A percentile compares a stretch with the other conserved stretches of the same genome.
Conservation (phyloP, 2,329 filamentous ascomycete species). For the Fusarium sp. region DNA sequence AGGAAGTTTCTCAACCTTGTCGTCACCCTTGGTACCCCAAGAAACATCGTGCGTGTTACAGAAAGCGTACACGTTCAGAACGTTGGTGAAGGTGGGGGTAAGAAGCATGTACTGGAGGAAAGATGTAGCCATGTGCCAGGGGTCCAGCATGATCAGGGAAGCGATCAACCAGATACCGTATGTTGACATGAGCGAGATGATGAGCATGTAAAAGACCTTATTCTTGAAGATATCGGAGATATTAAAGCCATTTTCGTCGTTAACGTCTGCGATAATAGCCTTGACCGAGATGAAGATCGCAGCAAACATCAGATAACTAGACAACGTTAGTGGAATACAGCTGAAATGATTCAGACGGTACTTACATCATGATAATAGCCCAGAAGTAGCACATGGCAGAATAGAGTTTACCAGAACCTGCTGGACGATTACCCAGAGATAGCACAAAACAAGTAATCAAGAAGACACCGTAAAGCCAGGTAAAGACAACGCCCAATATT, state of each 20-base stretch:
- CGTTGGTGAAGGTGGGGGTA: conserved; percentile 97
- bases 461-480: conserved; percentile 94
- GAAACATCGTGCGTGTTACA: conserved; percentile 99
- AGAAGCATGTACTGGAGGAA: conserved; percentile 95
- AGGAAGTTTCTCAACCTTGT: conserved; percentile 91
- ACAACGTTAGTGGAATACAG: conserved; percentile 38
- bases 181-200: conserved; percentile 91
- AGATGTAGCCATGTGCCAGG: conserved; percentile 99
- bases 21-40: conserved; percentile 98
- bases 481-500: conserved; percentile 89
- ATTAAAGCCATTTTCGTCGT: conserved; percentile 71
- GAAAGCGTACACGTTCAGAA: conserved; percentile 98
- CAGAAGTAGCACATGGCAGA: conserved; percentile 99
- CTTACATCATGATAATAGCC: conserved; percentile 92
- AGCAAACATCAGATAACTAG: conserved; percentile 90
- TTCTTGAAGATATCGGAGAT: conserved; percentile 84
- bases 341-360: conserved; percentile 30
- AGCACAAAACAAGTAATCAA: conserved; percentile 96
- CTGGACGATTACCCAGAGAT: conserved; percentile 91
- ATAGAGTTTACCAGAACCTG: conserved; percentile 93
- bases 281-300: conserved; percentile 93
- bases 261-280: conserved; percentile 80
- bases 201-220: conserved; percentile 89
- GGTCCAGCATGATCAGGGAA: conserved; percentile 94
- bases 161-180: conserved; percentile 94